These are phyloP conservation scores for Phytophthora capsici DNA, from an alignment of 352 stramenopile genomes.

Conservation along the genomic window DNA sequence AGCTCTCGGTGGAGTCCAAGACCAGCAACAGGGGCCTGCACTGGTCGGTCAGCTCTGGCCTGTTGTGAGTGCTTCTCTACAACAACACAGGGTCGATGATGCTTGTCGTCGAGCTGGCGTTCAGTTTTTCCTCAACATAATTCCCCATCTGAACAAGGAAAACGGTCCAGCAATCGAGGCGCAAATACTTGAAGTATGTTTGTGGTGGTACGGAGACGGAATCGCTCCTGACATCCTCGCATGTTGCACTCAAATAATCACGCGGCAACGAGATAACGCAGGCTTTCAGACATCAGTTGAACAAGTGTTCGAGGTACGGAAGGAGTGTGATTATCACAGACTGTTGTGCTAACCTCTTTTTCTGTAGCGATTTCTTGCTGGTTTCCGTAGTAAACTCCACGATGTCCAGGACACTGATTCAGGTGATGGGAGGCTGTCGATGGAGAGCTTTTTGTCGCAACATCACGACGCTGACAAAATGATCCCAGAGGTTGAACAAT, in stretches of 20 bases:
- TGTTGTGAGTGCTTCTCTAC: slow-evolving; percentile 44
- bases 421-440: slow-evolving; percentile 26
- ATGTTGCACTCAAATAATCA: slow-evolving; percentile 49
- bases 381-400: slow-evolving; percentile 53
- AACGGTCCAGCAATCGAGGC: slow-evolving; percentile 34
- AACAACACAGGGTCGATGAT: slow-evolving; percentile 32
- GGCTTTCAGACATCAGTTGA: slow-evolving; percentile 32
- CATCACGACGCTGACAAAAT: slow-evolving; percentile 47
- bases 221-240: slow-evolving; percentile 50
- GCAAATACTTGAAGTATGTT: slow-evolving; percentile 48
- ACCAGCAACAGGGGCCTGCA: slow-evolving; percentile 28
- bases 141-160: slow-evolving; percentile 30
- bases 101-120: slow-evolving; percentile 42
- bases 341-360: background rate
- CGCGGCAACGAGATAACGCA: slow-evolving; percentile 40
- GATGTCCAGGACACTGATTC: slow-evolving; percentile 33
- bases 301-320: slow-evolving; percentile 39
- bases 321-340: background rate
- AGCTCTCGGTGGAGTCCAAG: slow-evolving; percentile 57
- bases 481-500: slow-evolving; percentile 56
- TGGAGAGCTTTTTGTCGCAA: slow-evolving; percentile 45
- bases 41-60: slow-evolving; percentile 63
- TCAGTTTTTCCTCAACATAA: slow-evolving; percentile 62
- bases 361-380: slow-evolving; percentile 40
- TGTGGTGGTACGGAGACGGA: slow-evolving; percentile 55